phyloP scores from a whole-genome alignment of 139 green algal genomes.

The Auxenochlorella pyrenoidosa region DNA sequence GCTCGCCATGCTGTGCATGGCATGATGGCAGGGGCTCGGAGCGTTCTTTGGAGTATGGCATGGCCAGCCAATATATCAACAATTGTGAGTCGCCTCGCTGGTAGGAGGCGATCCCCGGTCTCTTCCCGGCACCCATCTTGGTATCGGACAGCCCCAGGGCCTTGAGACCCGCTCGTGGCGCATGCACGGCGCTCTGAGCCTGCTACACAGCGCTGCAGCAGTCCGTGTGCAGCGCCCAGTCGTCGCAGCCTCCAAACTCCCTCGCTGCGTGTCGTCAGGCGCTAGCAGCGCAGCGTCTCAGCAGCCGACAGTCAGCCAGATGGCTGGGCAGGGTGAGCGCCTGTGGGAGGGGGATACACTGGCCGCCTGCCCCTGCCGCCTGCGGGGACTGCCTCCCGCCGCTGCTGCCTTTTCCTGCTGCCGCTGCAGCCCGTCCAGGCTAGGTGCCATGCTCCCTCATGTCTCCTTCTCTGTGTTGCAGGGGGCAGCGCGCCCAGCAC shows the following conservation, averaged over 20 bases:
- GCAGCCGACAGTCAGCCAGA: background rate
- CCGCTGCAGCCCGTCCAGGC: background rate
- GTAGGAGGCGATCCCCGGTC: too few relatives aligned
- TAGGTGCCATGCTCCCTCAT: background rate
- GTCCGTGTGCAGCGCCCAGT: background rate
- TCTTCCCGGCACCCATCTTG: too few relatives aligned
- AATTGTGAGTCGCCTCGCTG: too few relatives aligned
- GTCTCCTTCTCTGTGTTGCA: background rate
- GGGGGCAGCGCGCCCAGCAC: background rate
- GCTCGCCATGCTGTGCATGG: too few relatives aligned
- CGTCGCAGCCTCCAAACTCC: background rate
- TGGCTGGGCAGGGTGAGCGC: slow-evolving; percentile 14
- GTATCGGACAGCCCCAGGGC: too few relatives aligned
- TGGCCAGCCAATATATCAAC: too few relatives aligned
- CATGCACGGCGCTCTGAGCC: too few relatives aligned
- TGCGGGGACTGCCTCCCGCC: background rate
- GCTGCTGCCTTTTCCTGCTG: background rate
- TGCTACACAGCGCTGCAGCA: background rate
- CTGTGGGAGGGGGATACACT: background rate
- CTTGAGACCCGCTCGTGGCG: too few relatives aligned
- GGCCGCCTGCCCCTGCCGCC: background rate
- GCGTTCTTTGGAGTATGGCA: too few relatives aligned
- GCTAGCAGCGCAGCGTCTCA: background rate
- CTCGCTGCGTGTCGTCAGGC: background rate
- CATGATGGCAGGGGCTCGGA: too few relatives aligned